Base-by-base conservation (phyloP, 2,329 filamentous ascomycete genomes). In the Alternaria tenuissima region DNA sequence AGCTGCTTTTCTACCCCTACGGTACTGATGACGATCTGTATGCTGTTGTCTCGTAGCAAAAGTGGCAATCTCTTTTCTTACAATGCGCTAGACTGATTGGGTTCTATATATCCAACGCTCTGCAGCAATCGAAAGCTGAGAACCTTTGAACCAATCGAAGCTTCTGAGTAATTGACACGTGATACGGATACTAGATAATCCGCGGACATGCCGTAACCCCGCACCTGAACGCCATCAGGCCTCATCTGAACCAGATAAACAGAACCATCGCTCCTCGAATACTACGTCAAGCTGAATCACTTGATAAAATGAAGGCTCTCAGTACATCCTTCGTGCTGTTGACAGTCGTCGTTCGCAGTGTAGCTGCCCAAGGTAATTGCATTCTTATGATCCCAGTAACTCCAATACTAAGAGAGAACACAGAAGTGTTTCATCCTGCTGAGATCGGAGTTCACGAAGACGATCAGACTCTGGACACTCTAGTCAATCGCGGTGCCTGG, bases 41-140 rank as follows among this genome's bases (percentile, higher is more conserved):
- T 30, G 28, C 4, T 0, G 2, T 11, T 7, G 24, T 26, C 24
- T 26, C 2, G 24, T 26, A 26, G 24, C 24, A 26, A 26, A 26
- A 26, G 2, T 26, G 24, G 7, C 24, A 2, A 26, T 26, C 2
- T 26, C 24, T 26, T 26, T 26, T 2, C 0, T 26, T 26, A 24
- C 24, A 0, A 7, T 0, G 3, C 28, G 0, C 9, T 30, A 30
- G 3, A 34, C 12, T 5, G 24, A 26, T 26, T 7, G 24, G 2
- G 24, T 26, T 26, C 1, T 26, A 26, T 0, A 26, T 26, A 2
- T 26, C 2, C 24, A 26, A 7, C 24, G 6, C 2, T 26, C 2
- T 26, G 24, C 24, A 26, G 2, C 24, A 26, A 0, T 7, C 6
- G 0, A 26, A 2, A 2, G 24, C 0, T 26, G 24, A 26, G 24